Base-by-base conservation (phyloP, 2,329 filamentous ascomycete genomes). In the Fusarium penzigii region DNA sequence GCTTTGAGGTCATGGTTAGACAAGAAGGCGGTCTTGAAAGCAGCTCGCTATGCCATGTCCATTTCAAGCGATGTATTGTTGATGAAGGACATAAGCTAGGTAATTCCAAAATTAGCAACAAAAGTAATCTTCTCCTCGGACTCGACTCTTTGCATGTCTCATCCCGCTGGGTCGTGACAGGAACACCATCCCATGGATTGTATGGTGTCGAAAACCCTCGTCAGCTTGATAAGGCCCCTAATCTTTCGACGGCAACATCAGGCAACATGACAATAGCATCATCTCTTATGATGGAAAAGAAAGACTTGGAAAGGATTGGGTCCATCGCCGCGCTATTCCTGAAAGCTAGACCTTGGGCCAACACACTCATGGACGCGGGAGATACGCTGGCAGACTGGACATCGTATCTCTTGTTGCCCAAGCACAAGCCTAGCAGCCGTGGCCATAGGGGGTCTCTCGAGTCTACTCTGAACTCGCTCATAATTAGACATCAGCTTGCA, bases 81-180 rank as follows among this genome's bases (percentile, higher is more conserved):
- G 93, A 97, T 58, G 93, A 97, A 76, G 93, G 93, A 0, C 92
- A 97, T 68, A 88, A 83, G 53, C 86, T 96, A 52, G 90, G 90
- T 0, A 87, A 89, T 38, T 82, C 82, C 1, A 80, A 72, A 3
- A 69, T 72, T 6, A 75, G 75, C 10, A 76, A 75, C 46, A 83
- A 78, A 59, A 90, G 84, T 42, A 77, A 80, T 39, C 63, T 85
- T 6, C 72, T 83, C 17, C 65, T 74, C 3, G 75, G 78, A 2
- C 68, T 86, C 2, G 78, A 85, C 16, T 68, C 68, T 12, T 68
- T 88, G n/a, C 72, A 79, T 11, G 74, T 91, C 14, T 86, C 91
- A 43, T 83, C 90, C 16, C 84, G 89, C 10, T 97, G 93, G 93
- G 84, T 96, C 5, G 88, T 96, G 1, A 95, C 90, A 1, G 93